Percentiles rank a stretch among this genome's conserved stretches.
Evolutionary conservation across 2,329 filamentous ascomycete genomes (phyloP).

Genomic region (Aureobasidium sp.): DNA sequence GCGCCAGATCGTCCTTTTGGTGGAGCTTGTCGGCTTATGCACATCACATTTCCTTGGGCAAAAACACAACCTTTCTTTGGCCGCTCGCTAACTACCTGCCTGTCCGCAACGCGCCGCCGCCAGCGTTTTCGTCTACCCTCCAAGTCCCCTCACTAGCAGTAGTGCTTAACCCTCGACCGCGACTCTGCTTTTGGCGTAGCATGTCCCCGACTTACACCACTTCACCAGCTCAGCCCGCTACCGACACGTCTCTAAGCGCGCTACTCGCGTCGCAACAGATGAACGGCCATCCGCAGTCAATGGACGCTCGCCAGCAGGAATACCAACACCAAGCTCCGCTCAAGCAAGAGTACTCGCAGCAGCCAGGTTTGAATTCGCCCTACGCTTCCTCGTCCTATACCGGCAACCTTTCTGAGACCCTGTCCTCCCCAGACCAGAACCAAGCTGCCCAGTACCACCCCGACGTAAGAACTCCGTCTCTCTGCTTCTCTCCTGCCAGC

Average conservation of each 20-base stretch:
- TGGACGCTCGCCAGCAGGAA: constrained; percentile 48
- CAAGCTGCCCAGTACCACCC: constrained; percentile 84
- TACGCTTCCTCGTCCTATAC: constrained; percentile 43
- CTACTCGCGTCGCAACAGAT: constrained; percentile 33
- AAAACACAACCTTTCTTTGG: constrained; percentile 29
- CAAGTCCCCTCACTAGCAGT: constrained; percentile 20
- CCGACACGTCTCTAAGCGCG: constrained; percentile 35
- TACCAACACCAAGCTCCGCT: constrained; percentile 30
- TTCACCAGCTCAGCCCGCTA: constrained; percentile 27
- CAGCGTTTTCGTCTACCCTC: constrained; percentile 25
- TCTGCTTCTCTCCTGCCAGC: constrained; percentile 63
- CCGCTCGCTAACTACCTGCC: constrained; percentile 23
- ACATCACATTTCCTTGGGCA: constrained; percentile 43
- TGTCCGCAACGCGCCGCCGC: constrained; percentile 29
- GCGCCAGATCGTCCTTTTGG: constrained; percentile 26
- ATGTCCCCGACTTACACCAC: constrained; percentile 43
- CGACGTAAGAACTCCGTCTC: constrained; percentile 46
- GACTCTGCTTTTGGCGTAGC: constrained; percentile 31
- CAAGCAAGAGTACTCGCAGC: constrained; percentile 37
- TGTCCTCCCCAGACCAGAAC: constrained; percentile 72
- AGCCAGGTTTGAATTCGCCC: constrained; percentile 49
- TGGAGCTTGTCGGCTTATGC: constrained; percentile 32
- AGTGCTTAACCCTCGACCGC: constrained; percentile 21
- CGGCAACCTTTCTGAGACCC: constrained; percentile 71
- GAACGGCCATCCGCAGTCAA: constrained; percentile 40